A percentile compares a stretch with the other conserved stretches of the same genome.
Conservation (phyloP, 2,329 filamentous ascomycete species). For the Talaromyces rugulosus region DNA sequence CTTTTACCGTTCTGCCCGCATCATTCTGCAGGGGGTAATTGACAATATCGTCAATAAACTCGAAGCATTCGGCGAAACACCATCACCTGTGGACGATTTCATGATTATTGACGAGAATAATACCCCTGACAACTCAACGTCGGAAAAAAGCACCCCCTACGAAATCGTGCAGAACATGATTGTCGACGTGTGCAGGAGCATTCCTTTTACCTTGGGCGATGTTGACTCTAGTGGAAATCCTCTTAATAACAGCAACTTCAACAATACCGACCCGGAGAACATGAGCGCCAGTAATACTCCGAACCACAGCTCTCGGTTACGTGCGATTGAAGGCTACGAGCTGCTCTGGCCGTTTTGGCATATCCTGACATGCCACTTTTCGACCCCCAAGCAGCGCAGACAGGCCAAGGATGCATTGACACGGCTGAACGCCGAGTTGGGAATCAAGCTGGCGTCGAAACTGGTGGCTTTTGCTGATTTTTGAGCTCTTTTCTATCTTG, state of each 20-base stretch:
- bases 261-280: neutral
- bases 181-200: slow-evolving; percentile 30
- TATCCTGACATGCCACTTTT: slow-evolving; percentile 28
- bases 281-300: slow-evolving; percentile 18
- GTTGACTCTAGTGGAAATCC: slow-evolving; percentile 29
- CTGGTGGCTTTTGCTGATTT: slow-evolving; percentile 18
- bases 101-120: neutral
- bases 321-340: slow-evolving; percentile 28
- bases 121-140: neutral
- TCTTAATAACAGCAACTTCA: neutral
- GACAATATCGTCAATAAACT: slow-evolving; percentile 22
- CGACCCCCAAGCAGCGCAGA: slow-evolving; percentile 25
- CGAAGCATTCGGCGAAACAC: slow-evolving; percentile 10
- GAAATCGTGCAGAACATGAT: slow-evolving; percentile 30
- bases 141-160: slow-evolving; percentile 11
- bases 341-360: slow-evolving; percentile 38
- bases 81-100: slow-evolving; percentile 5
- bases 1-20: slow-evolving; percentile 32
- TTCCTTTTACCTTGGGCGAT: slow-evolving; percentile 30
- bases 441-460: slow-evolving; percentile 31
- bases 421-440: slow-evolving; percentile 27
- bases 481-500: neutral
- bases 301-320: slow-evolving; percentile 15
- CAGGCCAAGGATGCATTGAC: slow-evolving; percentile 25
- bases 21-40: slow-evolving; percentile 29